These are phyloP conservation scores for Boletus patriciae DNA, from an alignment of 768 basidiomycete species.

Conservation along the genomic window DNA sequence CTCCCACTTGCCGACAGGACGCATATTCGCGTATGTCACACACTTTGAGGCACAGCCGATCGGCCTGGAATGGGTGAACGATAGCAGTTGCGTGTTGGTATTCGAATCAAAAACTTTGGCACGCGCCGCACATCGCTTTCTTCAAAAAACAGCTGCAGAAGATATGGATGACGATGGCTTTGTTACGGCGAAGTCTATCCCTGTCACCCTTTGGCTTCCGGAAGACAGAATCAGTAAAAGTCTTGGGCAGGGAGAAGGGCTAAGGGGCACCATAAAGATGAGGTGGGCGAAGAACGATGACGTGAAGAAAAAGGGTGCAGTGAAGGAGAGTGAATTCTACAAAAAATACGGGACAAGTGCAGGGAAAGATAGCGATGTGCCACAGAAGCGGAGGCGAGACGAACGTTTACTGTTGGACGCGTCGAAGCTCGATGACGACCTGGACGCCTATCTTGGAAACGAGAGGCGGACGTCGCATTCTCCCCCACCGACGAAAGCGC, in stretches of 20 bases:
- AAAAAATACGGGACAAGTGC: slow-evolving; percentile 65
- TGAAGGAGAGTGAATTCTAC: slow-evolving; percentile 74
- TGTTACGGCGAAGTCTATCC: slow-evolving; percentile 66
- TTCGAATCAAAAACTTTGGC: slow-evolving; percentile 60
- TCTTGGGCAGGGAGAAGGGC: slow-evolving; percentile 65
- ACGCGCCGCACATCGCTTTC: slow-evolving; percentile 45
- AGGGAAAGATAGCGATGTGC: slow-evolving; percentile 56
- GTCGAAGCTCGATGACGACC: slow-evolving; percentile 60
- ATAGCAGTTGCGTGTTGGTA: slow-evolving; percentile 77
- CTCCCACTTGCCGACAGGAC: slow-evolving; percentile 68
- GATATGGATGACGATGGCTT: slow-evolving; percentile 55
- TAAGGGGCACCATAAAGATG: slow-evolving; percentile 67
- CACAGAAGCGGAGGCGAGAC: slow-evolving; percentile 39
- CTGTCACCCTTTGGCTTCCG: slow-evolving; percentile 74
- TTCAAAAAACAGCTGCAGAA: slow-evolving; percentile 54
- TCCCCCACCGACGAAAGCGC: slow-evolving; percentile 64
- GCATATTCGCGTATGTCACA: slow-evolving; percentile 79
- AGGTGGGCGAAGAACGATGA: slow-evolving; percentile 74
- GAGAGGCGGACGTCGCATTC: slow-evolving; percentile 36
- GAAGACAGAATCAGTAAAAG: slow-evolving; percentile 74
- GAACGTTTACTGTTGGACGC: slow-evolving; percentile 35
- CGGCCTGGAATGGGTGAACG: slow-evolving; percentile 84
- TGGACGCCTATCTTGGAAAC: slow-evolving; percentile 66
- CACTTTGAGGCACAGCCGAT: slow-evolving; percentile 75
- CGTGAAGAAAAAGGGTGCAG: slow-evolving; percentile 76